Percentiles rank a stretch among this genome's conserved stretches.
phyloP scores from a whole-genome alignment of 169 alveolate species.

The Plasmodium falciparum region DNA sequence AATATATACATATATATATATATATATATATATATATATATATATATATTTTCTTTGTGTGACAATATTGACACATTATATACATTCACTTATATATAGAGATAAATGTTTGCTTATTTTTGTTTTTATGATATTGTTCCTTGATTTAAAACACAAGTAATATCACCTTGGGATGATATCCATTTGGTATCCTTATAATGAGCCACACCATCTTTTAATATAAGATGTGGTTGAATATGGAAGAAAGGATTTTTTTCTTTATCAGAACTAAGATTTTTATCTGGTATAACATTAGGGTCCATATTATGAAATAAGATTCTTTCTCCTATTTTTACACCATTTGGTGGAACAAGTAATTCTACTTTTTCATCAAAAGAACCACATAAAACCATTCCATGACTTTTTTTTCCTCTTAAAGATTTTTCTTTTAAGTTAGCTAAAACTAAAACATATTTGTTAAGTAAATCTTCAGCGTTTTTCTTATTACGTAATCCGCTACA shows the following conservation, averaged over 20 bases:
- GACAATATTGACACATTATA: not conserved
- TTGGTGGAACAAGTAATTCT: slow-evolving; percentile 66
- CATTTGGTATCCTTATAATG: slow-evolving; percentile 45
- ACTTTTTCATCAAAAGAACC: slow-evolving; percentile 61
- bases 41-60: not conserved
- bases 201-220: slow-evolving; percentile 47
- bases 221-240: slow-evolving; percentile 63
- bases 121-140: slow-evolving; percentile 52
- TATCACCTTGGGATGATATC: slow-evolving; percentile 63
- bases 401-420: slow-evolving; percentile 86
- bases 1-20: not conserved
- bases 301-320: slow-evolving; percentile 54
- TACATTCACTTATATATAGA: not conserved
- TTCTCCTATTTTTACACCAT: slow-evolving; percentile 60
- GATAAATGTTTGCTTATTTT: not conserved
- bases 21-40: slow-evolving; percentile 1
- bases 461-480: slow-evolving; percentile 83
- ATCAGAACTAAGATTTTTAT: slow-evolving; percentile 57
- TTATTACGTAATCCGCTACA: slow-evolving; percentile 87
- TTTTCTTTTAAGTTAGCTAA: slow-evolving; percentile 88
- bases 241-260: slow-evolving; percentile 66
- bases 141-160: slow-evolving; percentile 29
- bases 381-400: slow-evolving; percentile 89
- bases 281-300: slow-evolving; percentile 37
- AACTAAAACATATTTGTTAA: slow-evolving; percentile 86